Conservation (phyloP, 148 eudicot species). For the Persicaria maculosa region DNA sequence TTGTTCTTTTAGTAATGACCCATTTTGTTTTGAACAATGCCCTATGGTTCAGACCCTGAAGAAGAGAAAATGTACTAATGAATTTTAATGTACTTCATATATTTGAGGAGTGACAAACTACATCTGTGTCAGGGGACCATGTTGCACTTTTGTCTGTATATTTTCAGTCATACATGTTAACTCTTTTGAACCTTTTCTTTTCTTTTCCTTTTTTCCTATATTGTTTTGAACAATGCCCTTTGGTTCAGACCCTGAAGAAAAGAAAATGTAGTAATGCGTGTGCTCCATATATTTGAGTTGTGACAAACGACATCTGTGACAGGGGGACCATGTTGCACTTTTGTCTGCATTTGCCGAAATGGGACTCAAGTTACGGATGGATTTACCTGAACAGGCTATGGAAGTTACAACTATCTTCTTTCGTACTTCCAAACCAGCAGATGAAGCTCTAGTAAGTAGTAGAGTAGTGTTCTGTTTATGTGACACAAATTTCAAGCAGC, state of each 20-base stretch:
- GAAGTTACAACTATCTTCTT: conserved; percentile 81
- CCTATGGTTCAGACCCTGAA: too few species aligned
- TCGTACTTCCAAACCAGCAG: conserved; percentile 74
- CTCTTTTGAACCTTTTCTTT: background rate
- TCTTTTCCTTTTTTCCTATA: background rate
- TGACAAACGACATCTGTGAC: conserved; percentile 21
- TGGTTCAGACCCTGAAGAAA: background rate
- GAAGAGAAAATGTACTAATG: background rate
- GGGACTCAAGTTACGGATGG: conserved; percentile 91
- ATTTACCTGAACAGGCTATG: conserved; percentile 97
- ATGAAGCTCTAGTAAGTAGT: conserved; percentile 65
- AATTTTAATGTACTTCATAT: background rate
- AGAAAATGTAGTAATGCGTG: background rate
- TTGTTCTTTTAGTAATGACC: background rate
- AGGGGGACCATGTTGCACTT: conserved; percentile 99
- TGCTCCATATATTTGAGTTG: background rate
- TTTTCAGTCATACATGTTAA: conserved; percentile 31
- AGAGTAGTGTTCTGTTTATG: conserved; percentile 9
- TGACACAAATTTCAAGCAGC: conserved; percentile 1
- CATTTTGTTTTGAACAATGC: too few species aligned
- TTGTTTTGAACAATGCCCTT: background rate
- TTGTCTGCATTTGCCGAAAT: conserved; percentile 92
- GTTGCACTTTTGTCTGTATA: conserved; percentile 91
- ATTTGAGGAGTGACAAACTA: background rate
- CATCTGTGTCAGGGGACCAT: conserved; percentile 64